Conservation (phyloP, 2,329 filamentous ascomycete genomes). For the Fusarium xyrophilum region DNA sequence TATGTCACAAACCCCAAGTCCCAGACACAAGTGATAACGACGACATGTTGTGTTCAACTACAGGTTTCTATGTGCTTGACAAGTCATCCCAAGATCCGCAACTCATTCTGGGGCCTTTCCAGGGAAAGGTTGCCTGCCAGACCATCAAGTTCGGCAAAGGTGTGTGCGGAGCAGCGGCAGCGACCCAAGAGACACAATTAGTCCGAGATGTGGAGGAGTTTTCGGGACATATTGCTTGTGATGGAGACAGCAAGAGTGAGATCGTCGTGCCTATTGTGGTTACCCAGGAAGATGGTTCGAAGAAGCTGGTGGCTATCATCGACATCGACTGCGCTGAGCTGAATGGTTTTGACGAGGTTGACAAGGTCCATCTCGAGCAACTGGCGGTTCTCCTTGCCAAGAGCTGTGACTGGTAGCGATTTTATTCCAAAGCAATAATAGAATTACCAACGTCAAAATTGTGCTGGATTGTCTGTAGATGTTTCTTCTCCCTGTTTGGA, state of each 20-base stretch:
- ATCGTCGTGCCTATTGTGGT: constrained; percentile 77
- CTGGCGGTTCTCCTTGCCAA: constrained; percentile 65
- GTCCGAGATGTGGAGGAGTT: constrained; percentile 75
- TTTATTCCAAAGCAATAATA: background rate
- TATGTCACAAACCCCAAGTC: constrained; percentile 42
- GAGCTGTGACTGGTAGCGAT: constrained; percentile 69
- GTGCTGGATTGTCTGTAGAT: too few relatives aligned
- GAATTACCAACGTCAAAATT: background rate
- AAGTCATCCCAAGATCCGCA: constrained; percentile 52
- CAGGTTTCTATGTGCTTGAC: constrained; percentile 78
- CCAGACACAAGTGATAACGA: constrained; percentile 9
- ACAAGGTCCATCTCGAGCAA: constrained; percentile 69
- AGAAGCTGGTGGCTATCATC: constrained; percentile 73
- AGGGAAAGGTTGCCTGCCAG: constrained; percentile 82
- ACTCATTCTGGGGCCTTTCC: constrained; percentile 80
- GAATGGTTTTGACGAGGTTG: constrained; percentile 72
- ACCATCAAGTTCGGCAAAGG: constrained; percentile 75
- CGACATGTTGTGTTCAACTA: constrained; percentile 2
- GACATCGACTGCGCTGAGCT: constrained; percentile 77
- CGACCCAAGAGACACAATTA: constrained; percentile 67
- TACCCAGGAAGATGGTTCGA: constrained; percentile 40
- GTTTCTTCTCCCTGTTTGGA: background rate
- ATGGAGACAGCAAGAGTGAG: constrained; percentile 77
- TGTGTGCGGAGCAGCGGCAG: constrained; percentile 76
- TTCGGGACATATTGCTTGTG: constrained; percentile 83